Conservation (phyloP, 2,329 filamentous ascomycete genomes). For the Xylariales sp. region DNA sequence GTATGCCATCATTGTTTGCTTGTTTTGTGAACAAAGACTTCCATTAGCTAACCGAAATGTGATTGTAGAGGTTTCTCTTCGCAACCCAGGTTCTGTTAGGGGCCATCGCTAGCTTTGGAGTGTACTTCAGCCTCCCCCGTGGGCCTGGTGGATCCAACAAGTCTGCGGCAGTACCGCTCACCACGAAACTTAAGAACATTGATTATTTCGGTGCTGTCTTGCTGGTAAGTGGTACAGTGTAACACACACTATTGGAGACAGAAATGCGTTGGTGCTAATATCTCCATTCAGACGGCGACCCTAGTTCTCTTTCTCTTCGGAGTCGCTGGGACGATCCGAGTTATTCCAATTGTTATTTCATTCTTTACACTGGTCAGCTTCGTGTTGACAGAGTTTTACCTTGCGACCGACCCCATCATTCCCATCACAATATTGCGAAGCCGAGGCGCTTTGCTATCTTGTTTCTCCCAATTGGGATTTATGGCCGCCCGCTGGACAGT, state of each 20-base stretch:
- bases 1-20: constrained; percentile 34
- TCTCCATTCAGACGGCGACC: constrained; percentile 47
- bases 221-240: constrained; percentile 43
- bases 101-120: constrained; percentile 54
- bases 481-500: constrained; percentile 81
- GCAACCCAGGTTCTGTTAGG: constrained; percentile 65
- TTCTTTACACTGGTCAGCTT: constrained; percentile 47
- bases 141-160: constrained; percentile 22
- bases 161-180: constrained; percentile 35
- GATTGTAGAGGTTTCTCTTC: constrained; percentile 62
- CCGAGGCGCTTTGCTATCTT: constrained; percentile 67
- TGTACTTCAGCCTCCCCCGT: constrained; percentile 64
- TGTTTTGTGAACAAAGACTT: background rate
- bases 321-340: constrained; percentile 59
- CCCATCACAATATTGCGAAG: constrained; percentile 67
- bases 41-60: background rate
- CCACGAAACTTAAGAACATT: constrained; percentile 57
- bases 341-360: constrained; percentile 57
- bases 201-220: constrained; percentile 71
- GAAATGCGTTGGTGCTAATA: constrained; percentile 7
- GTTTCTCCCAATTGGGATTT: constrained; percentile 68
- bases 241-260: no score
- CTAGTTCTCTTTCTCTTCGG: constrained; percentile 71
- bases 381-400: constrained; percentile 56
- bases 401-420: constrained; percentile 68